Base-by-base conservation (phyloP, 2,329 filamentous ascomycete genomes). In the Verticillium zaregamsianum region DNA sequence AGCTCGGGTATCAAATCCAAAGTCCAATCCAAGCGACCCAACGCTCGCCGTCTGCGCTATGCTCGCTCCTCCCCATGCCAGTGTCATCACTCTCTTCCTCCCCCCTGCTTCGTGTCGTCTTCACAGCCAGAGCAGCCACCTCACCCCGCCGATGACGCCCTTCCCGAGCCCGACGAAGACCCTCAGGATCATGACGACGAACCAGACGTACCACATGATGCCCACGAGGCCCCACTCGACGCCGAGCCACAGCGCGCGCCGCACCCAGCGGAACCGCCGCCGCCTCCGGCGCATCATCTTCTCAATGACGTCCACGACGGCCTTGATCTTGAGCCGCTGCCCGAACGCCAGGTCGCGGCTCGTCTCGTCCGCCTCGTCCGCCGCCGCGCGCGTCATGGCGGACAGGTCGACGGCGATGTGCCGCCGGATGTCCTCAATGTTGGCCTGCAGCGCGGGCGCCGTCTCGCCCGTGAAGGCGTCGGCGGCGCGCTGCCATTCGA, bases 121-220 rank as follows among this genome's bases (percentile, higher is more conserved):
- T 15, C 15, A 91, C 67, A 95, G 74, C 91, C 91, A 97, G 65
- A 97, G 77, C 72, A 97, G 75, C 94, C 94, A 98, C 71, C 83
- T 82, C n/a, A 90, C 80, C 11, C 84, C 82, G 12, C 80, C 77
- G 58, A 86, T 78, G 0, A 86, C 70, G 2, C 87, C 87, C 55
- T 83, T 83, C 55, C 89, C 83, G 1, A 90, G 68, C 12, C 88
- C 87, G 63, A 87, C 78, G 39, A 90, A 76, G 15, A 91, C 74
- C 63, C 91, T 85, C 59, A 90, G 80, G 28, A 94, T 80, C 73
- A 93, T 90, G 28, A 97, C 93, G 37, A 96, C 80, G 63, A 96
- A 86, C 93, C 94, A 98, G 17, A 96, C 88, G 75, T 90, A 92
- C 93, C 95, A 97, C 88, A 98, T 92, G 68, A 96, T 85, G 4